phyloP scores from a whole-genome alignment of 2,329 filamentous ascomycete species.

The Pseudopyrenochaeta lycopersici region DNA sequence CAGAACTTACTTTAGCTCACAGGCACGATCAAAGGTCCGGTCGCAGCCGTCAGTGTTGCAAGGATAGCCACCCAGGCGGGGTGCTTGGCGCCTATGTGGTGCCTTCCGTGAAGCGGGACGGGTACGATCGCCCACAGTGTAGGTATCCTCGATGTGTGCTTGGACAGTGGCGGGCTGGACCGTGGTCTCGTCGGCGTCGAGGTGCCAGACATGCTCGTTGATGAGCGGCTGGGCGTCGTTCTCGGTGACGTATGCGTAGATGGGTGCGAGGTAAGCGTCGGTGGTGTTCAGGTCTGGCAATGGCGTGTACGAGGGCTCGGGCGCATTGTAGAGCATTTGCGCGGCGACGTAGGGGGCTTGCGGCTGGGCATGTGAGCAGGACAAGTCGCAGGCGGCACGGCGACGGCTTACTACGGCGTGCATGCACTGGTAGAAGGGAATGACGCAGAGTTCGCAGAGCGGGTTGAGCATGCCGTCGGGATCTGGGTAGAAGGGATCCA shows the following conservation, averaged over 20 bases:
- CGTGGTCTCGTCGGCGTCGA: slow-evolving; percentile 39
- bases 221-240: slow-evolving; percentile 12
- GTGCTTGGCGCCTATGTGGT: slow-evolving; percentile 33
- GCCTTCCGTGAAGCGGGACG: slow-evolving; percentile 6
- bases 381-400: not conserved
- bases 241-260: slow-evolving; percentile 10
- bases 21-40: slow-evolving; percentile 41
- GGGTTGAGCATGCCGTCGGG: slow-evolving; percentile 34
- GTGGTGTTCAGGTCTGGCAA: slow-evolving; percentile 10
- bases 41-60: slow-evolving; percentile 33
- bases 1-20: slow-evolving; percentile 46
- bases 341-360: slow-evolving; percentile 13
- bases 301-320: slow-evolving; percentile 2
- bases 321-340: slow-evolving; percentile 4
- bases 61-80: slow-evolving; percentile 34
- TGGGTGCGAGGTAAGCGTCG: slow-evolving; percentile 8
- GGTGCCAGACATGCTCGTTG: slow-evolving; percentile 15
- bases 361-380: slow-evolving; percentile 22
- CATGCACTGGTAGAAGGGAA: slow-evolving; percentile 28
- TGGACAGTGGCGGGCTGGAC: slow-evolving; percentile 37
- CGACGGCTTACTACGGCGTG: slow-evolving; percentile 27
- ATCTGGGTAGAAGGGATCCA: slow-evolving; percentile 34
- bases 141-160: slow-evolving; percentile 37
- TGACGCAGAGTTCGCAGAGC: slow-evolving; percentile 36
- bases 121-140: slow-evolving; percentile 41